Conservation (phyloP, 2,329 filamentous ascomycete species). For the Sarocladium oryzae region DNA sequence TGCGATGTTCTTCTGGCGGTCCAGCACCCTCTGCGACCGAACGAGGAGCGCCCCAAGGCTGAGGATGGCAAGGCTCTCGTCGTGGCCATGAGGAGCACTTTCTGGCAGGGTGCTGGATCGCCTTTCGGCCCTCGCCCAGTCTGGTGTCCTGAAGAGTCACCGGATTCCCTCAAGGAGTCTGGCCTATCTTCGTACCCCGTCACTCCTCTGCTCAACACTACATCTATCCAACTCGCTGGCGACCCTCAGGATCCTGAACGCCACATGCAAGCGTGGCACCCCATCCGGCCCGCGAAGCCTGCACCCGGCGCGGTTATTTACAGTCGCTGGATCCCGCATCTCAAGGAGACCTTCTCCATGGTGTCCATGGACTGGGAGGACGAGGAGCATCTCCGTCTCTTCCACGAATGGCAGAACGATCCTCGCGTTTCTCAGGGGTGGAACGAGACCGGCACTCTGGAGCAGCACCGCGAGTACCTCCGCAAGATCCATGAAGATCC, state of each 20-base stretch:
- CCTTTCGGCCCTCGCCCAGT: conserved; percentile 58
- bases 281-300: conserved; percentile 65
- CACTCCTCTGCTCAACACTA: conserved; percentile 41
- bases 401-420: conserved; percentile 79
- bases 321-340: conserved; percentile 70
- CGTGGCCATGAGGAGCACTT: conserved; percentile 46
- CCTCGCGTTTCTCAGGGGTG: conserved; percentile 73
- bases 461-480: conserved; percentile 68
- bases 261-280: conserved; percentile 56
- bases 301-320: conserved; percentile 64
- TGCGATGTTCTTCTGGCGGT: conserved; percentile 42
- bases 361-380: conserved; percentile 64
- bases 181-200: conserved; percentile 41
- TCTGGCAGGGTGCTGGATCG: conserved; percentile 66
- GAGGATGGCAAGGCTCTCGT: conserved; percentile 25
- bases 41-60: conserved; percentile 8
- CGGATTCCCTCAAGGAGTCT: conserved; percentile 26
- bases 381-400: conserved; percentile 58
- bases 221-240: conserved; percentile 30
- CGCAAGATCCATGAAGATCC: conserved; percentile 62
- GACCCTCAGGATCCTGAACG: conserved; percentile 34
- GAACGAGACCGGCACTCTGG: conserved; percentile 71
- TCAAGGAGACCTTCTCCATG: conserved; percentile 72
- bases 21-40: conserved; percentile 35
- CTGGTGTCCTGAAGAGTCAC: conserved; percentile 47